Percentiles rank a stretch among this genome's conserved stretches.
phyloP scores from a whole-genome alignment of 495 filamentous ascomycete genomes.

The Bryoglossum gracile region DNA sequence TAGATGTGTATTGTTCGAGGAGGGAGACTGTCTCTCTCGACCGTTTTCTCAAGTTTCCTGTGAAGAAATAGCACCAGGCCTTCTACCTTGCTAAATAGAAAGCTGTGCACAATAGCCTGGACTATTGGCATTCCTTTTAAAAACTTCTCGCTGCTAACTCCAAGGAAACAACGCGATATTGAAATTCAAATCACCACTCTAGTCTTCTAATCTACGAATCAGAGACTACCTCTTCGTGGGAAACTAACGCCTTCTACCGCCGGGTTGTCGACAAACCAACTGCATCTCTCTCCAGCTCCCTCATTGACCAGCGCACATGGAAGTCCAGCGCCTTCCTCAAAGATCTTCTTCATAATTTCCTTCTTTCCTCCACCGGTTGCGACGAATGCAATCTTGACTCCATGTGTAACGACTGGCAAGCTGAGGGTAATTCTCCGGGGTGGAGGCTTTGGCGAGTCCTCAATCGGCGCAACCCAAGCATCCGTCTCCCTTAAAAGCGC shows the following conservation, averaged over 20 bases:
- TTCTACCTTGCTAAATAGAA: conserved; percentile 2
- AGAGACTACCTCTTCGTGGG: conserved; percentile 46
- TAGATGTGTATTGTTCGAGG: too few species aligned
- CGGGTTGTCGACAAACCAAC: conserved; percentile 85
- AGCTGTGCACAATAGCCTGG: conserved; percentile 1
- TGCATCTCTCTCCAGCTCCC: conserved; percentile 72
- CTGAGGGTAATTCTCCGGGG: conserved; percentile 85
- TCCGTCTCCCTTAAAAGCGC: conserved; percentile 77
- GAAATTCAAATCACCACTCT: background rate
- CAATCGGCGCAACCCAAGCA: conserved; percentile 87
- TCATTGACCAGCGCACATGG: conserved; percentile 85
- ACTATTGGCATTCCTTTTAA: conserved; percentile 14
- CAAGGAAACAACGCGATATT: conserved; percentile 10
- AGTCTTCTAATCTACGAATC: conserved; percentile 11
- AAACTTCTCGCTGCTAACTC: conserved; percentile 19
- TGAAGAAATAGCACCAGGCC: conserved; percentile 5
- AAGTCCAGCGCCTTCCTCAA: conserved; percentile 67
- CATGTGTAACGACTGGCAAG: conserved; percentile 80
- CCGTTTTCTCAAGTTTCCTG: too few species aligned
- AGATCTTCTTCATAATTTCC: conserved; percentile 85
- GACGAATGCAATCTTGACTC: conserved; percentile 79
- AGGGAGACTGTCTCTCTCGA: too few species aligned
- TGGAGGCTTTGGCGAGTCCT: conserved; percentile 91
- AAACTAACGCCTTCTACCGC: conserved; percentile 80
- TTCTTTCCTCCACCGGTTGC: conserved; percentile 85